Evolutionary conservation across 352 stramenopile species (phyloP), one percentile per base, ranked within the genome.

Genomic region (Thraustotheca clavata): DNA sequence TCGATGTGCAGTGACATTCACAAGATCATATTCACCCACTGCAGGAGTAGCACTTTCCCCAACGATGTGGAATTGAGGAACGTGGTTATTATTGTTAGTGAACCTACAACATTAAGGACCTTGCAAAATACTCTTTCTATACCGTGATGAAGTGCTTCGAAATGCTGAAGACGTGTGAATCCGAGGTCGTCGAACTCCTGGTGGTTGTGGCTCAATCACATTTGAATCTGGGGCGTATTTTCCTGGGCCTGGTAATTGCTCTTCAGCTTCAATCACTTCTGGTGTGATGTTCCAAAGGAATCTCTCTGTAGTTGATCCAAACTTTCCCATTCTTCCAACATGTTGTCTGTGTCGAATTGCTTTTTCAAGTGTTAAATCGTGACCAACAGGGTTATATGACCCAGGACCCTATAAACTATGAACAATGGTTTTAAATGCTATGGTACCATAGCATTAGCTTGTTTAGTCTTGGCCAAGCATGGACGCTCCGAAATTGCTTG

Each of bases 281-380:
- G 88, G 70, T 2, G 75, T 70, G 6, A 65, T 39, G 57, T 77
- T 77, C 82, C 80, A 91, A 4, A 91, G 69, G 36, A 81, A 76
- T n/a, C 82, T 75, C 62, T 88, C 79, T 0, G 82, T 83, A 2
- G 74, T 91, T 12, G 80, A 80, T n/a, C 82, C 82, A 62, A 91
- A 91, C 18, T 87, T 73, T 29, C 82, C 80, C 43, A 83, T 81
- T 40, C 82, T 77, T 1, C 82, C 82, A 18, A 89, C 73, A 7
- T 69, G 72, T 11, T 83, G 68, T 34, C 77, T 78, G 3, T 70
- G 62, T 67, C 73, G 73, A 22, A 88, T 75, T 5, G 71, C 31
- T 14, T 81, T 70, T n/a, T 78, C 73, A 0, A 89, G 59, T 1
- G 82, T 88, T 1, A 54, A 26, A 46, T 54, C 57, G 14, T 65